Conservation (phyloP, 2,329 filamentous ascomycete genomes). For the Fonsecaea monophora region DNA sequence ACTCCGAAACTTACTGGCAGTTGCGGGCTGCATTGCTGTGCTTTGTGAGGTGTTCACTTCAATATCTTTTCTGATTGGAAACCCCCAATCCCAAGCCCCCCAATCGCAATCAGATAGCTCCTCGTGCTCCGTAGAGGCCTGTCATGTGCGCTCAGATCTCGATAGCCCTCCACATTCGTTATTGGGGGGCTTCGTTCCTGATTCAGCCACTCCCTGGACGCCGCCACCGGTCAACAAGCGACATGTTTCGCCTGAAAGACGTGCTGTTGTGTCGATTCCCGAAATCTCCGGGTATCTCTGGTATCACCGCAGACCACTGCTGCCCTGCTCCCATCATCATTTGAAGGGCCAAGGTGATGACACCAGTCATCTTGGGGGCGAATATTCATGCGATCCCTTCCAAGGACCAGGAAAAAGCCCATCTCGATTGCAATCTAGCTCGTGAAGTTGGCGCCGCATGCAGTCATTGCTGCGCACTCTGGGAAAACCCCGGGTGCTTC, state of each 20-base stretch:
- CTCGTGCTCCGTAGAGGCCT: neutral
- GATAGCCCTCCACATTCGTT: neutral
- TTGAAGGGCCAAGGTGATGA: neutral
- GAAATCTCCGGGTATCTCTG: neutral
- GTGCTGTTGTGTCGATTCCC: neutral
- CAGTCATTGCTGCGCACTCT: neutral
- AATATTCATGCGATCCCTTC: neutral
- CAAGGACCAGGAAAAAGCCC: neutral
- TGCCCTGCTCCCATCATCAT: neutral
- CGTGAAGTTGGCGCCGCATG: neutral
- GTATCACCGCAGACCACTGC: neutral
- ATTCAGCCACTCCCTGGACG: neutral
- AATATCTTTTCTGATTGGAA: neutral
- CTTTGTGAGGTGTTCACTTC: conserved; percentile 2
- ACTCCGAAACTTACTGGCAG: neutral
- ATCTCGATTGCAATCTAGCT: neutral
- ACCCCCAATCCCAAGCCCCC: neutral
- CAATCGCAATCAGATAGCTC: neutral
- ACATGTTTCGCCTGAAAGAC: neutral
- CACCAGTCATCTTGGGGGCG: neutral
- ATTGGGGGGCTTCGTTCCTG: neutral
- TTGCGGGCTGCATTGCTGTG: neutral
- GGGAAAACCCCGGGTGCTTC: neutral
- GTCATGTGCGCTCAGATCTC: neutral
- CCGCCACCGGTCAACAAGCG: neutral